Evolutionary conservation across 345 rosid genomes (phyloP).

Genomic region (Eucalyptus pauciflora): DNA sequence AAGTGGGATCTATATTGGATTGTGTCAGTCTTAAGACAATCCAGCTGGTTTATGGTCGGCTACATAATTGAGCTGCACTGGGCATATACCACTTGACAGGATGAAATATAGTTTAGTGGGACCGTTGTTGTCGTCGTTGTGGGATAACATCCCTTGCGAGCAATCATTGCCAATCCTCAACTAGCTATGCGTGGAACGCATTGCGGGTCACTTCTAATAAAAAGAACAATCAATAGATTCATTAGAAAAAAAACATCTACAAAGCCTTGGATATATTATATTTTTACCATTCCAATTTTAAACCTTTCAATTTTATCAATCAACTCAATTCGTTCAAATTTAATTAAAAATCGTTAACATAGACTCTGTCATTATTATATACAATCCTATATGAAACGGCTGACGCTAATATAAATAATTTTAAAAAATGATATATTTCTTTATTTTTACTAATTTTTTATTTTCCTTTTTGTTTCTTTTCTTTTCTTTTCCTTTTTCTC

Average conservation of each 20-base stretch:
- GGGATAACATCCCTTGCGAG: neutral
- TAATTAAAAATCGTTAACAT: accelerated
- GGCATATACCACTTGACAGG: neutral
- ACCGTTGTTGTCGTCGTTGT: neutral
- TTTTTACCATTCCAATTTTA: accelerated
- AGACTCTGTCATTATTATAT: accelerated
- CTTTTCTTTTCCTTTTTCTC: no score
- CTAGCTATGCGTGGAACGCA: neutral
- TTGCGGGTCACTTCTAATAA: neutral
- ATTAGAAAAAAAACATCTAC: neutral
- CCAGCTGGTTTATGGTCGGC: neutral
- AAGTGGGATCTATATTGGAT: neutral
- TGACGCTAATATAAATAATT: accelerated
- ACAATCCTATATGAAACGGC: accelerated
- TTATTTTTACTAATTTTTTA: no score
- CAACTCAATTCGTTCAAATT: no score
- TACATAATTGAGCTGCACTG: neutral
- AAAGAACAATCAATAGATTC: neutral
- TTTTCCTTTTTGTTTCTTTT: no score
- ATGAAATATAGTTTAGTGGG: neutral
- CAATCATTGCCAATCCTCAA: neutral
- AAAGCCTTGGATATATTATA: no score
- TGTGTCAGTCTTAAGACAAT: neutral
- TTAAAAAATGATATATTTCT: no score
- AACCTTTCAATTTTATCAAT: no score